Evolutionary conservation across 1,284 basidiomycete genomes (phyloP), one percentile per base, ranked within the genome.

Genomic region (Cryptococcus sp.): DNA sequence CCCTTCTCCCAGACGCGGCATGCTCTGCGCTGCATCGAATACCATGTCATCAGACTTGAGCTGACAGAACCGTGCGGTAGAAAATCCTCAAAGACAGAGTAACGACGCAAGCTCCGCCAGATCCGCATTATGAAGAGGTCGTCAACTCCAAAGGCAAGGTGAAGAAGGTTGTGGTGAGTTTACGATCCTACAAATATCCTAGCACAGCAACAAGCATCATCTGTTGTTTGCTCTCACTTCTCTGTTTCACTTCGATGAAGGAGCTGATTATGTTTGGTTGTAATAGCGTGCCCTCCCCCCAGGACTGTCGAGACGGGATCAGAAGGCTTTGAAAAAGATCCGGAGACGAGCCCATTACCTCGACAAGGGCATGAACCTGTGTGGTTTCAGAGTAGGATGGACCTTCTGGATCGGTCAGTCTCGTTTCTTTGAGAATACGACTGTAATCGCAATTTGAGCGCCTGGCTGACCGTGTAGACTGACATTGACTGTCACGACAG

Each of bases 321-420:
- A 84, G n/a, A 86, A 86, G 65, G 87, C 92, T 52, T 82, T 93
- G 53, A 84, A 83, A 66, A 85, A 87, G 19, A 86, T 94, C 47
- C 86, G 90, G 73, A 81, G 82, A 53, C 63, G 93, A 8, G 93
- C 94, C 0, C 92, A 93, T 73, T 86, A 88, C 72, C 88, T 98
- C 56, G 94, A 98, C 82, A 94, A 93, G 78, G 89, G 91, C 7
- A 90, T 97, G 81, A 82, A 76, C 49, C 55, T 97, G 11, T 91
- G 88, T 67, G 92, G 93, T 3, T 78, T 96, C 60, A 85, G 86
- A 10, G 93, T 96, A 62, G 93, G 94, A 5, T 95, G 88, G 87
- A 82, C 81, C 1, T 86, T 89, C 23, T 89, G 89, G 76, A 88
- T 93, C 53, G 84, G 83, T 83, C 31, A 35, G 31, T 35, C 13